Conservation (phyloP, 2,329 filamentous ascomycete genomes). For the Fusarium nodosum region DNA sequence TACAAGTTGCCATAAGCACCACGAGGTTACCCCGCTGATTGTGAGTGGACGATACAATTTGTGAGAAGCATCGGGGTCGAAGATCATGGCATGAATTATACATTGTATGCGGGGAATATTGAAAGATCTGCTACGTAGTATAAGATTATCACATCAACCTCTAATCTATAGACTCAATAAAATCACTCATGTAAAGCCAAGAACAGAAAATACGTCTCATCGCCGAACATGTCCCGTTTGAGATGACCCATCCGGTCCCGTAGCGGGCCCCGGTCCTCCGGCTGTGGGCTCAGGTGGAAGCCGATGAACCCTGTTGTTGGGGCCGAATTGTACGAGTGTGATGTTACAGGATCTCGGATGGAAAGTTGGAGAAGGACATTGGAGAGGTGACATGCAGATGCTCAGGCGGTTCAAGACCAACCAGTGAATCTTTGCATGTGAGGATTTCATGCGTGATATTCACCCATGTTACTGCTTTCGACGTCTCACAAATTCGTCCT, state of each 20-base stretch:
- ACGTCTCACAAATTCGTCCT: too few species aligned
- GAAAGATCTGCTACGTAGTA: not conserved
- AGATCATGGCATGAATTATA: slow-evolving; percentile 21
- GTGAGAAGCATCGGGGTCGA: too few species aligned
- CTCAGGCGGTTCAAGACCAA: too few species aligned
- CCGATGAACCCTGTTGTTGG: slow-evolving; percentile 37
- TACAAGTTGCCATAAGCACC: slow-evolving; percentile 24
- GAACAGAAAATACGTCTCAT: slow-evolving; percentile 11
- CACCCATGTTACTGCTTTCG: not conserved
- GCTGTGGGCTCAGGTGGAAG: slow-evolving; percentile 39
- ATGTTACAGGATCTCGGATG: slow-evolving; percentile 9
- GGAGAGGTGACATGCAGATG: slow-evolving; percentile 33
- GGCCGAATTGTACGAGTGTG: slow-evolving; percentile 28
- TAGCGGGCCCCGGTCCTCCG: slow-evolving; percentile 36
- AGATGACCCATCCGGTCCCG: slow-evolving; percentile 34
- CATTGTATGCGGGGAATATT: slow-evolving; percentile 28
- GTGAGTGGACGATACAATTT: slow-evolving; percentile 43
- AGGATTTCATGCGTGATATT: not conserved
- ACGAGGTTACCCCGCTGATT: slow-evolving; percentile 47
- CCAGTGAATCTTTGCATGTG: not conserved
- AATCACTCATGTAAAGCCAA: not conserved
- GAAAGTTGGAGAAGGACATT: slow-evolving; percentile 39
- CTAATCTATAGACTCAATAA: not conserved
- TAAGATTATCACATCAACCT: not conserved
- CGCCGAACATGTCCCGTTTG: slow-evolving; percentile 41